Percentiles rank a stretch among this genome's conserved stretches.
Evolutionary conservation across 768 basidiomycete species (phyloP).

Genomic region (Lentinula raphanica): DNA sequence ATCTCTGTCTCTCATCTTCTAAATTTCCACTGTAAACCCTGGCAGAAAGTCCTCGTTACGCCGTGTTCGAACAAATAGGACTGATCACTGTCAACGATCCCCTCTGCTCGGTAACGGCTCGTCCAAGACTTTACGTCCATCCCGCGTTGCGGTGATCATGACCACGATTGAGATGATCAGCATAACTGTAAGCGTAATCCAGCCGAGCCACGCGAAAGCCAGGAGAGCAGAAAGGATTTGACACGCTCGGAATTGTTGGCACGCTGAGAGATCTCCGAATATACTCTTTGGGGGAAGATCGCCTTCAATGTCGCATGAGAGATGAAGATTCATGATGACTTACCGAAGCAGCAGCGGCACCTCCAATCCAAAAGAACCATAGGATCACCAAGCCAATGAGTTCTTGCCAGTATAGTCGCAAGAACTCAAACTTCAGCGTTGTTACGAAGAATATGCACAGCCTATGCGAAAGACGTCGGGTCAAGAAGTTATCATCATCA

Average conservation of each 20-base stretch:
- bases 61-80: no score
- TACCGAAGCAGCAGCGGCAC: neutral
- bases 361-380: neutral
- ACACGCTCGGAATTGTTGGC: neutral
- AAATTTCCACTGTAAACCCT: no score
- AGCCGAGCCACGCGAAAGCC: constrained; percentile 3
- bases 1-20: no score
- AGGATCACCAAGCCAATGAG: neutral
- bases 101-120: neutral
- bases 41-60: no score
- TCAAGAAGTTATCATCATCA: neutral
- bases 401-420: constrained; percentile 2
- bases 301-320: neutral
- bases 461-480: neutral
- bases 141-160: neutral
- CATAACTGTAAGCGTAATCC: neutral
- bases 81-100: neutral
- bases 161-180: neutral
- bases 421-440: neutral
- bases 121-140: neutral
- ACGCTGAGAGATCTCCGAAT: neutral
- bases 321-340: neutral
- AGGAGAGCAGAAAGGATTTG: neutral
- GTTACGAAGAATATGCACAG: constrained; percentile 1
- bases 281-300: neutral